Base-by-base conservation (phyloP, 805 yeast species). In the Saccharomycopsis sp. region DNA sequence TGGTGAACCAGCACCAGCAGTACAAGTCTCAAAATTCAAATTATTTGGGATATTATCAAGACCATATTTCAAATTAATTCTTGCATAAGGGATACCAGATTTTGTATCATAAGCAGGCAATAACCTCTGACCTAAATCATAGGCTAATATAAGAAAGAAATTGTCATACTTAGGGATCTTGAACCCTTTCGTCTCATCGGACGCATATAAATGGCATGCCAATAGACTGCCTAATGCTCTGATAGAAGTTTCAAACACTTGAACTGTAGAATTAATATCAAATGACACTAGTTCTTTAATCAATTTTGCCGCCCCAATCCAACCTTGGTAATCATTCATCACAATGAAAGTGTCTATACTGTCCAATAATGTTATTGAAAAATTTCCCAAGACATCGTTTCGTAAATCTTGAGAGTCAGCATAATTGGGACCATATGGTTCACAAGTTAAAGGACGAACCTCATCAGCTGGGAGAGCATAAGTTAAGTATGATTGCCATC, bases 301-400 rank as follows among this genome's bases (percentile, higher is more conserved):
- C 19, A 72, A 55, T 0, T 60, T 56, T 4, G 75, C 66, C 31
- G 73, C 65, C 19, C 70, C 54, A 4, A 64, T 66, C 51, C 89
- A 79, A 32, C 68, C 69, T 13, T 67, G 71, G 56, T 71, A 68
- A 52, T 85, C 84, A 33, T 78, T 80, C 65, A 88, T 64, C 0
- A 89, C 70, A 4, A 89, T 80, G 48, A 85, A 72, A 11, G 90
- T 79, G 50, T 93, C 95, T 33, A 90, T 59, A 11, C 84, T 72
- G 59, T 89, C 97, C 22, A 89, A 65, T 38, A 88, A 62, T 0
- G 96, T 86, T 53, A 81, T 71, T 0, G 95, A 77, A 45, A 78
- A 80, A 55, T 87, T 87, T 0, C 97, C 97, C 65, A 87, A 60
- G 0, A 83, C 93, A 58, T 89, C 97, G 57, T 86, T 87, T 37